Evolutionary conservation across 2,329 filamentous ascomycete genomes (phyloP).

Genomic region (Helotiales sp.): DNA sequence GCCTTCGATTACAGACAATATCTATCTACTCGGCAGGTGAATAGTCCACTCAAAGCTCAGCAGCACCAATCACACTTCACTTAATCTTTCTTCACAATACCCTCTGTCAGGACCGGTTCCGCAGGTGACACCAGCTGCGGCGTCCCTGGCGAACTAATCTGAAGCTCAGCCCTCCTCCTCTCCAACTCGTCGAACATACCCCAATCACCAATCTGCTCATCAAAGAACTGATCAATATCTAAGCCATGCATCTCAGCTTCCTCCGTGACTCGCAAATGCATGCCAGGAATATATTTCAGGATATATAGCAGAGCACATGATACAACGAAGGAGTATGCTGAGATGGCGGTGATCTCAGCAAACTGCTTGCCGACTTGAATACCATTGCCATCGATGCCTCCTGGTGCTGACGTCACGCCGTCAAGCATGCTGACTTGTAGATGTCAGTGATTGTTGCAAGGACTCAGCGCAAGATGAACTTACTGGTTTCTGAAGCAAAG

Average conservation of each 20-base stretch:
- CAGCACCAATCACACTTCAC: not conserved
- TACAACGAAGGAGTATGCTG: constrained; percentile 54
- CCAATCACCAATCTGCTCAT: constrained; percentile 42
- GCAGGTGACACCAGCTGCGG: constrained; percentile 15
- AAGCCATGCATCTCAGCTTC: constrained; percentile 55
- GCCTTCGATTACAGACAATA: too few relatives aligned
- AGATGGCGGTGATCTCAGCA: constrained; percentile 55
- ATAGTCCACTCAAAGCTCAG: not conserved
- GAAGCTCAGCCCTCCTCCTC: constrained; percentile 17
- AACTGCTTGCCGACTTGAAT: constrained; percentile 58
- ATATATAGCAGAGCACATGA: constrained; percentile 53
- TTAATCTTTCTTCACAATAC: constrained; percentile 16
- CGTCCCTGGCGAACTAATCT: constrained; percentile 21
- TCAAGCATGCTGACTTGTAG: constrained; percentile 50
- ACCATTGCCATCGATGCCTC: constrained; percentile 51
- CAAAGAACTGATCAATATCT: constrained; percentile 50
- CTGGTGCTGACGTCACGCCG: constrained; percentile 44
- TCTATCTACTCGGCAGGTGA: too few relatives aligned
- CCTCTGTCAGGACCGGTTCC: constrained; percentile 10
- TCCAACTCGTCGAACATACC: constrained; percentile 31
- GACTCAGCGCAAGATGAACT: constrained; percentile 8
- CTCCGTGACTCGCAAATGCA: constrained; percentile 54
- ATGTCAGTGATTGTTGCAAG: constrained; percentile 1
- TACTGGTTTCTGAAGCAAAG: constrained; percentile 46
- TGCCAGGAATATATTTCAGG: constrained; percentile 57